These are phyloP conservation scores for Backusella westeae DNA, from an alignment of 192 early-diverging fungal species.

Conservation along the genomic window DNA sequence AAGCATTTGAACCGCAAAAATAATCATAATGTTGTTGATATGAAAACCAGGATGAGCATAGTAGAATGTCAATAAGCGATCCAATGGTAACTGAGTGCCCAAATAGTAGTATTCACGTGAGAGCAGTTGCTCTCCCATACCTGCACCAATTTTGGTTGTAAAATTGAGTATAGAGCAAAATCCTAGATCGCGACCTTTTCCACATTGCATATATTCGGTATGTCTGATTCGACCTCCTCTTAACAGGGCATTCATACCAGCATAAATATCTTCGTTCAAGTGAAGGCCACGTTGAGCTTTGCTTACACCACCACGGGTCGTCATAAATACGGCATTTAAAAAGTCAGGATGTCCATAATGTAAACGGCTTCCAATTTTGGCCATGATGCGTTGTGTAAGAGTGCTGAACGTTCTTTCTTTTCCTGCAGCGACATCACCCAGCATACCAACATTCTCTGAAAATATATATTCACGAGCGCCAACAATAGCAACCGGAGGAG, in stretches of 20 bases:
- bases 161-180: constrained; percentile 77
- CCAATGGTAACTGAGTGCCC: constrained; percentile 68
- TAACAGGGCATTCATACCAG: constrained; percentile 72
- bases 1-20: constrained; percentile 68
- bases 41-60: constrained; percentile 77
- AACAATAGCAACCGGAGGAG: constrained; percentile 68
- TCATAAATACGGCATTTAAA: constrained; percentile 73
- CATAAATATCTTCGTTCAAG: constrained; percentile 81
- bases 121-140: constrained; percentile 79
- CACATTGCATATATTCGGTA: constrained; percentile 78
- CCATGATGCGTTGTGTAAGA: constrained; percentile 71
- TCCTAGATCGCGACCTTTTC: constrained; percentile 74
- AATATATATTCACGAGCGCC: constrained; percentile 74
- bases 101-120: constrained; percentile 80
- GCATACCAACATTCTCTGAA: constrained; percentile 65
- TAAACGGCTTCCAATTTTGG: constrained; percentile 63
- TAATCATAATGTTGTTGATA: constrained; percentile 75
- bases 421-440: constrained; percentile 73
- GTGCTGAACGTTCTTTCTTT: constrained; percentile 77
- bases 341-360: constrained; percentile 82
- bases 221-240: constrained; percentile 75
- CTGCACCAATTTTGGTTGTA: constrained; percentile 75
- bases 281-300: constrained; percentile 78
- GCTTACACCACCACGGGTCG: constrained; percentile 69
- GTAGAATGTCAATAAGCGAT: constrained; percentile 73